phyloP scores from a whole-genome alignment of 371 early-diverging fungal genomes.

The Lichtheimia ornata region DNA sequence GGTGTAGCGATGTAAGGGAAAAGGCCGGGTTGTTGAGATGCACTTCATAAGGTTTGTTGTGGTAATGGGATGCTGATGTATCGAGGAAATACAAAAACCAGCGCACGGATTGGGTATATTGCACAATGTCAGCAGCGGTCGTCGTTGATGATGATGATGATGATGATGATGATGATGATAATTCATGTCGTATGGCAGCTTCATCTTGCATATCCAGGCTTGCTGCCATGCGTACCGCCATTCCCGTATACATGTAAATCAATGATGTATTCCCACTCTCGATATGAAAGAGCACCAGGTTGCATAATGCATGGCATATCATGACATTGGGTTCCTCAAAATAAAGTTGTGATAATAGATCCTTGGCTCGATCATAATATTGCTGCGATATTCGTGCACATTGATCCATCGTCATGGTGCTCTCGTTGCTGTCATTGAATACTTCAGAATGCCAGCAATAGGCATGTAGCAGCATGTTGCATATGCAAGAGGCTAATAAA shows the following conservation, averaged over 20 bases:
- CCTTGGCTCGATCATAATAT: conserved; percentile 44
- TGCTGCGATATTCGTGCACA: conserved; percentile 15
- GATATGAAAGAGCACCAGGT: conserved; percentile 45
- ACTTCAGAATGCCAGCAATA: conserved; percentile 43
- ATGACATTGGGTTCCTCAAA: conserved; percentile 40
- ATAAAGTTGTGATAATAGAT: conserved; percentile 33
- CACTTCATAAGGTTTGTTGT: conserved; percentile 47
- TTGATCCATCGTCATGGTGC: conserved; percentile 8
- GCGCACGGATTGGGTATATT: conserved; percentile 37
- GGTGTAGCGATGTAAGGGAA: not conserved
- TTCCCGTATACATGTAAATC: conserved; percentile 45
- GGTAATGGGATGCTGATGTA: conserved; percentile 46
- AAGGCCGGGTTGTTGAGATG: conserved; percentile 15
- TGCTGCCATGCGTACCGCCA: conserved; percentile 46
- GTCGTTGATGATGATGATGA: conserved; percentile 1
- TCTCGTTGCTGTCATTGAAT: conserved; percentile 16
- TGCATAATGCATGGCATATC: conserved; percentile 44
- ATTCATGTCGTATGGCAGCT: conserved; percentile 20
- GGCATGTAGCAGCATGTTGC: conserved; percentile 46
- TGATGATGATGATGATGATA: conserved; percentile 4
- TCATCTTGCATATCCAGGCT: conserved; percentile 26
- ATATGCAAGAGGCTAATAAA: conserved; percentile 35
- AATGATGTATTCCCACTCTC: conserved; percentile 48
- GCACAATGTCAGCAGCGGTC: conserved; percentile 5
- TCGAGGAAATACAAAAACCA: conserved; percentile 51